Percentiles rank a stretch among this genome's conserved stretches.
phyloP scores from a whole-genome alignment of 2,329 filamentous ascomycete species.

The Curvularia sp. region DNA sequence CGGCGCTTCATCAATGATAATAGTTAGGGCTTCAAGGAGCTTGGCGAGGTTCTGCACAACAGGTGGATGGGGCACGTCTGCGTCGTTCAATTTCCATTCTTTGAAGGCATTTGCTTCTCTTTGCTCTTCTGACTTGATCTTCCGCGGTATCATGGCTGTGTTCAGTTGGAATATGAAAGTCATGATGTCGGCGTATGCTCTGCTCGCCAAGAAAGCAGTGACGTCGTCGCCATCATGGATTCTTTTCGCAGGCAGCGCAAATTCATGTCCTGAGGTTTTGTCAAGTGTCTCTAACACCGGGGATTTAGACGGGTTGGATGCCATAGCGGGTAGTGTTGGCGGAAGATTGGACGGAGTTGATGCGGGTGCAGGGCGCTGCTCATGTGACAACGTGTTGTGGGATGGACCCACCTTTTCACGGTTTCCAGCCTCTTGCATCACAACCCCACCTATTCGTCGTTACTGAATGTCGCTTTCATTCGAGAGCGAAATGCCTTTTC shows the following conservation, averaged over 20 bases:
- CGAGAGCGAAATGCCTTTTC: not conserved
- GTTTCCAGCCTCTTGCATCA: constrained; percentile 1
- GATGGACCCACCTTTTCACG: constrained; percentile 15
- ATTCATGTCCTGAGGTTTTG: constrained; percentile 51
- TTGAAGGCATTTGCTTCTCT: constrained; percentile 52
- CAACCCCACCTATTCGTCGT: constrained; percentile 14
- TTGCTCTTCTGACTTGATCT: constrained; percentile 48
- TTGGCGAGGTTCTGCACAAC: constrained; percentile 70
- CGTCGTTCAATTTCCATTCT: constrained; percentile 59
- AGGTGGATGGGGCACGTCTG: constrained; percentile 58
- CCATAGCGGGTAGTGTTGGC: constrained; percentile 32
- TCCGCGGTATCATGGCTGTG: constrained; percentile 79
- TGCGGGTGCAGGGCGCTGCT: constrained; percentile 5
- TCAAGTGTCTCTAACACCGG: constrained; percentile 37
- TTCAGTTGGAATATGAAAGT: constrained; percentile 91
- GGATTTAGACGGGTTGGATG: constrained; percentile 23
- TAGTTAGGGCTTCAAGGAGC: constrained; percentile 70
- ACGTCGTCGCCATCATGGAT: constrained; percentile 90
- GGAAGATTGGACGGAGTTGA: constrained; percentile 8
- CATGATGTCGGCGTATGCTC: constrained; percentile 86
- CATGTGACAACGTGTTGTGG: constrained; percentile 34
- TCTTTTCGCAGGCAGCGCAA: constrained; percentile 74
- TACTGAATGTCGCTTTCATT: not conserved
- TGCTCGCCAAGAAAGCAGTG: constrained; percentile 76
- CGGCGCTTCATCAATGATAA: constrained; percentile 77